phyloP scores from a whole-genome alignment of 2,329 filamentous ascomycete genomes.

The Trichoderma koningii region DNA sequence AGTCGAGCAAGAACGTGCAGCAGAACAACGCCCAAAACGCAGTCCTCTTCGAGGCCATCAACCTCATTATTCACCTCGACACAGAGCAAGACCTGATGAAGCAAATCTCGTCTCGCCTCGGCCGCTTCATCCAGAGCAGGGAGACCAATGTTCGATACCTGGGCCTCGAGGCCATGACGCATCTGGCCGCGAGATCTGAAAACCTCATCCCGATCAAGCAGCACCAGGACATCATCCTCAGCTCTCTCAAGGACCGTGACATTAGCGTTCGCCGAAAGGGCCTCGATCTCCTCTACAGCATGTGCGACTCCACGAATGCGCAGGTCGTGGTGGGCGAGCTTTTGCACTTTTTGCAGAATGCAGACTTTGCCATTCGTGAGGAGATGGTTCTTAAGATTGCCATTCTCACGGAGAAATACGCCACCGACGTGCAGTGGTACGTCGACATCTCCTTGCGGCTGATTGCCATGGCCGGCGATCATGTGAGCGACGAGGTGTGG shows the following conservation, averaged over 20 bases:
- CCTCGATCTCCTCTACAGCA: conserved; percentile 95
- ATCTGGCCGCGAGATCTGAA: conserved; percentile 89
- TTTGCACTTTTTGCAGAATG: conserved; percentile 89
- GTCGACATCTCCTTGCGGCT: conserved; percentile 94
- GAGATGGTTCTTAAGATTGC: conserved; percentile 99
- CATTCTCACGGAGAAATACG: conserved; percentile 97
- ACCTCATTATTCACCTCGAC: conserved; percentile 95
- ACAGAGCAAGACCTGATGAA: conserved; percentile 94
- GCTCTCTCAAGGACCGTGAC: conserved; percentile 90
- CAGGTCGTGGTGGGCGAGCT: conserved; percentile 92
- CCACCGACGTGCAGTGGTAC: conserved; percentile 98
- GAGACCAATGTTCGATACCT: conserved; percentile 98
- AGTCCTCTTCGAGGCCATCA: conserved; percentile 96
- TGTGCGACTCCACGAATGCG: conserved; percentile 97
- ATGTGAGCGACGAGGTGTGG: conserved; percentile 99
- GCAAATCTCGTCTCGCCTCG: conserved; percentile 86
- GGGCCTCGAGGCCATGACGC: conserved; percentile 95
- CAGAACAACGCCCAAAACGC: conserved; percentile 99
- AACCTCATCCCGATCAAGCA: conserved; percentile 97
- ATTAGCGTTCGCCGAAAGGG: conserved; percentile 97
- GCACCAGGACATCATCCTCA: conserved; percentile 93
- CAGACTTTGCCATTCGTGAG: conserved; percentile 96
- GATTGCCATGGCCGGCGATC: conserved; percentile 94
- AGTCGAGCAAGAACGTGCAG: conserved; percentile 96
- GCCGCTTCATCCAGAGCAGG: conserved; percentile 93